A percentile compares a stretch with the other conserved stretches of the same genome.
Evolutionary conservation across 106 monocot genomes (phyloP).

Genomic region (Acanthochlamys bracteata): DNA sequence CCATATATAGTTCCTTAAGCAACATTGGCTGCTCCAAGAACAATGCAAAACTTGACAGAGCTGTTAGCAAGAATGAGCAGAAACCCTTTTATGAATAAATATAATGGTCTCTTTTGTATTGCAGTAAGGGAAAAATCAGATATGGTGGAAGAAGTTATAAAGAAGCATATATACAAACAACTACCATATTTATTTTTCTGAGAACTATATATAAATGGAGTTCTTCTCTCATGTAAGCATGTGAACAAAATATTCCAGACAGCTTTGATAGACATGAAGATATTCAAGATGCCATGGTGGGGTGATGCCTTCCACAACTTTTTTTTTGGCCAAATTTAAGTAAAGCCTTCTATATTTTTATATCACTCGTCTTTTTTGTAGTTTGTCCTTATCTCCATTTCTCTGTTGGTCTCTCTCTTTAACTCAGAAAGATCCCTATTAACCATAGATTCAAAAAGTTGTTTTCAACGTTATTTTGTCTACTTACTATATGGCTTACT

Average conservation of each 20-base stretch:
- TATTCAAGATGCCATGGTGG: constrained; percentile 26
- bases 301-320: constrained; percentile 7
- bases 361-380: too few relatives aligned
- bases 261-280: constrained; percentile 24
- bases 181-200: too few relatives aligned
- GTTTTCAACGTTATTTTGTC: too few relatives aligned
- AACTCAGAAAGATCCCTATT: too few relatives aligned
- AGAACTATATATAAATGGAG: constrained; percentile 9
- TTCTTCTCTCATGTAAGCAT: constrained; percentile 28
- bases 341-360: too few relatives aligned
- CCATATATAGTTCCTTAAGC: too few relatives aligned
- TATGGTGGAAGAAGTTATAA: neutral
- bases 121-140: constrained; percentile 8
- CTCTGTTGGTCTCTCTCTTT: constrained; percentile 7
- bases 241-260: constrained; percentile 50
- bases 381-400: neutral
- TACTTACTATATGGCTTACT: too few relatives aligned
- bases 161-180: constrained; percentile 2
- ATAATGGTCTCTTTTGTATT: neutral
- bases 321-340: too few relatives aligned
- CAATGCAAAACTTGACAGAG: neutral
- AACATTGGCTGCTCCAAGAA: too few relatives aligned
- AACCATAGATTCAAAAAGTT: too few relatives aligned
- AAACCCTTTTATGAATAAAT: neutral
- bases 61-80: constrained; percentile 3